Evolutionary conservation across 805 yeast genomes (phyloP).

Genomic region (Candida boidinii): DNA sequence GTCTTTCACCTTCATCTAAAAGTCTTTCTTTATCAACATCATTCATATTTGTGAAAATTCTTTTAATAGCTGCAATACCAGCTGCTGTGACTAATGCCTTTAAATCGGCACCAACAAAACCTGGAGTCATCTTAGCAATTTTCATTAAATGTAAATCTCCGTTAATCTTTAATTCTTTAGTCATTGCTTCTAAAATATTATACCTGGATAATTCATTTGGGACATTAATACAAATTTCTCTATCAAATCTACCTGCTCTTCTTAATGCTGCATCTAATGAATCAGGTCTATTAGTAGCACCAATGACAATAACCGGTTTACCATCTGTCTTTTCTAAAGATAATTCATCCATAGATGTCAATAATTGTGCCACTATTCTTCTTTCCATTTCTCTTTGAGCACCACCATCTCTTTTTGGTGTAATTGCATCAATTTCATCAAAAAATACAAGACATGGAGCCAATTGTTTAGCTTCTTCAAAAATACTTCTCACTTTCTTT

Average conservation of each 20-base stretch:
- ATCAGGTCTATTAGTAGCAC: constrained; percentile 97
- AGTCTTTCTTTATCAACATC: not conserved
- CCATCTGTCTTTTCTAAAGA: constrained; percentile 84
- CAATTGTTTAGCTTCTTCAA: constrained; percentile 80
- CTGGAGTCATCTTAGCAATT: constrained; percentile 90
- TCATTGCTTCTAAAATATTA: constrained; percentile 69
- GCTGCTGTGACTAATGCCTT: constrained; percentile 93
- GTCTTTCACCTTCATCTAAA: not conserved
- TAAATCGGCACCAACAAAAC: constrained; percentile 95
- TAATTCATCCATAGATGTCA: constrained; percentile 91
- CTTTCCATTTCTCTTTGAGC: constrained; percentile 98
- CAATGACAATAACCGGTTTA: constrained; percentile 87
- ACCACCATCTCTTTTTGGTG: constrained; percentile 96
- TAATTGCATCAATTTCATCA: constrained; percentile 96
- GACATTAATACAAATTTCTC: constrained; percentile 91
- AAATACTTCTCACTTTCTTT: constrained; percentile 84
- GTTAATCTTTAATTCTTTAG: constrained; percentile 53
- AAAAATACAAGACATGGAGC: constrained; percentile 93
- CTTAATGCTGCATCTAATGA: constrained; percentile 89
- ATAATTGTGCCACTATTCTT: constrained; percentile 89
- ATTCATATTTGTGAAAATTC: constrained; percentile 51
- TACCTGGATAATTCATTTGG: constrained; percentile 81
- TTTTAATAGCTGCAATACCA: constrained; percentile 86
- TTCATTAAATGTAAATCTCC: constrained; percentile 63
- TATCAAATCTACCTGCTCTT: constrained; percentile 93